Evolutionary conservation across 306 rosid species (phyloP), one percentile per base, ranked within the genome.

Genomic region (Vicia faba): DNA sequence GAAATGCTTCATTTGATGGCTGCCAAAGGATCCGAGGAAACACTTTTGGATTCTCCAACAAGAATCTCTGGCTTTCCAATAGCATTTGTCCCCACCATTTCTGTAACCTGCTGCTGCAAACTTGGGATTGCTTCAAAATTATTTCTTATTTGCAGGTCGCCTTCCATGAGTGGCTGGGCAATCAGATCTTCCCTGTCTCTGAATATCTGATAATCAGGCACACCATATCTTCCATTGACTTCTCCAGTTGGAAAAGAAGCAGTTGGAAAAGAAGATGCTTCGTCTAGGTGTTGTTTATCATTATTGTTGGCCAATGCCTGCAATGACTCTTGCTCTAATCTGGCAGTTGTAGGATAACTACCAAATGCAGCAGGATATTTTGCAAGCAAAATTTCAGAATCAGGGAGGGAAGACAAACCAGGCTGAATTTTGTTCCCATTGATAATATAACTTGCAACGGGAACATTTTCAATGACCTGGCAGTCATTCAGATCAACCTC

Each of bases 291-390:
- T 1, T 31, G 36, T 1, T 6, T 31, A 31, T 31, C 36, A 31
- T 31, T 31, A 31, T 6, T 31, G 0, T 31, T 31, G 8, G 8
- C 36, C 35, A 29, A 5, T 4, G 35, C 35, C 36, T 33, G 9
- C 38, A 7, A 2, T 33, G 38, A 33, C 9, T 33, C 38, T 1
- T 33, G 9, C 38, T 1, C 38, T 33, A 33, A 33, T 33, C 0
- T 80, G 51, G 84, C 7, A 14, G 83, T 11, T 5, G 78, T 5
- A 18, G 91, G 58, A 41, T 71, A 86, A 55, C 74, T 81, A 62
- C 84, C 43, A 41, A 87, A 90, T 5, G 90, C 88, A 15, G 86
- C 84, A 53, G 90, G 92, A 79, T 87, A 84, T 73, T 83, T 87
- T 5, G 92, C 87, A 40, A 82, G 79, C 65, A 88, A 79, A 64